Conservation (phyloP, 2,329 filamentous ascomycete species). For the Ophiostoma angusticollis region DNA sequence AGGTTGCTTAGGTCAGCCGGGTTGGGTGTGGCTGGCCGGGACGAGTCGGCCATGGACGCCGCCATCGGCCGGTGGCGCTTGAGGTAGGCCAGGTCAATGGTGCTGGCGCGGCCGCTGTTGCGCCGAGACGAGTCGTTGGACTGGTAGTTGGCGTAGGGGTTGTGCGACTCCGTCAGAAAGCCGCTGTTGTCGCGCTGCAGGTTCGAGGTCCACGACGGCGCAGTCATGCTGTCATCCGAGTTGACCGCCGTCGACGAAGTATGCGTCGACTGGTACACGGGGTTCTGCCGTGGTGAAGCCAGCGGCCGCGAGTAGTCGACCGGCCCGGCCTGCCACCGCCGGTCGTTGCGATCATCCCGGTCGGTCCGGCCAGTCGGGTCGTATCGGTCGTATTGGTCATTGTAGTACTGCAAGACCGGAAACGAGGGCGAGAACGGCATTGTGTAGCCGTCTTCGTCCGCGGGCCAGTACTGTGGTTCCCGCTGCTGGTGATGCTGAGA, state of each 20-base stretch:
- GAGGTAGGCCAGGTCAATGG: conserved; percentile 11
- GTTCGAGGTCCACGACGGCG: conserved; percentile 6
- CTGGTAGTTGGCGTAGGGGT: conserved; percentile 8
- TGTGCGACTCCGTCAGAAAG: conserved; percentile 11
- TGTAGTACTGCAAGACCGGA: too few species aligned
- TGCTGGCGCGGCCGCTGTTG: conserved; percentile 12
- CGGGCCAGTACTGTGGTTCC: not conserved
- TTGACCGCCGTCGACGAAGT: conserved; percentile 12
- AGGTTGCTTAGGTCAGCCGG: conserved; percentile 27
- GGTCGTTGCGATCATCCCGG: conserved; percentile 6
- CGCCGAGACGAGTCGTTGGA: conserved; percentile 12
- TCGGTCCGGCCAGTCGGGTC: too few species aligned
- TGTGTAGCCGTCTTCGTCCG: not conserved
- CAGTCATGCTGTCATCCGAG: conserved; percentile 9
- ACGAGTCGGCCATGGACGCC: conserved; percentile 10
- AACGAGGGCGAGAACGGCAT: conserved; percentile 1
- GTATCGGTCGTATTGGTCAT: too few species aligned
- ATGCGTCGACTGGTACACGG: conserved; percentile 12
- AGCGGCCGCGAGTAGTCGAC: conserved; percentile 7
- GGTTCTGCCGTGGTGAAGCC: conserved; percentile 6
- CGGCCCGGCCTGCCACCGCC: not conserved
- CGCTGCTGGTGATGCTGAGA: conserved; percentile 1
- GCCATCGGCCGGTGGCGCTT: conserved; percentile 8
- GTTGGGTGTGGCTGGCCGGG: conserved; percentile 7
- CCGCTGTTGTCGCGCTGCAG: conserved; percentile 7